Base-by-base conservation (phyloP, 2,329 filamentous ascomycete species). In the Diaporthe capsici region DNA sequence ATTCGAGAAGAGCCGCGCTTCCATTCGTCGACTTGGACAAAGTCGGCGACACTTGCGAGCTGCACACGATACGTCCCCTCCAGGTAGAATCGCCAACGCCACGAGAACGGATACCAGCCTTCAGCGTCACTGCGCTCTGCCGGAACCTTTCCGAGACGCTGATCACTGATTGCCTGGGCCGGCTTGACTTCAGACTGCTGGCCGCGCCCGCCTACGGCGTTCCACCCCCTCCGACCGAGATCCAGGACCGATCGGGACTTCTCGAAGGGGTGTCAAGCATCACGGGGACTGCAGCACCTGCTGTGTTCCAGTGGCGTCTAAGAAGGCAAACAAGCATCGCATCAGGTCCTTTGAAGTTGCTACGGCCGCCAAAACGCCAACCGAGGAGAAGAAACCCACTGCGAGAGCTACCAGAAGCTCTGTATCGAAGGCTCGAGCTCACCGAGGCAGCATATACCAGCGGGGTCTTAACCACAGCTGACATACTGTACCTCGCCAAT, bases 271-370 rank as follows among this genome's bases (percentile, higher is more conserved):
- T 76, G 1, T 74, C 75, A 1, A 71, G 57, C 28, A 60, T 76
- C 28, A 76, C 75, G 2, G 75, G 75, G 5, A 76, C 75, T 28
- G 75, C 75, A 3, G 72, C 73, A 13, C 72, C 75, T 1, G 75
- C 72, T 25, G 58, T 76, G 2, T 76, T 76, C 15, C 75, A 76
- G 51, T 76, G 75, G 75, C 72, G 75, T n/a, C 67, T 72, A 61
- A 76, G 49, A 17, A 72, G 44, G 37, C 57, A 20, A 20, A 67
- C 60, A 12, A 61, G 28, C 7, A 53, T 76, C 6, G 22, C 57
- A 1, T 37, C 49, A 7, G 67, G 72, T 2, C 72, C 75, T 28
- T 10, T 72, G 17, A 72, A 72, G 22, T 34, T 76, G n/a, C 12
- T 76, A 4, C 5, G 53, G 12, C 72, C 72, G 13, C 67, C 31